Base-by-base conservation (phyloP, 2,329 filamentous ascomycete species). In the Pezicula neosporulosa region DNA sequence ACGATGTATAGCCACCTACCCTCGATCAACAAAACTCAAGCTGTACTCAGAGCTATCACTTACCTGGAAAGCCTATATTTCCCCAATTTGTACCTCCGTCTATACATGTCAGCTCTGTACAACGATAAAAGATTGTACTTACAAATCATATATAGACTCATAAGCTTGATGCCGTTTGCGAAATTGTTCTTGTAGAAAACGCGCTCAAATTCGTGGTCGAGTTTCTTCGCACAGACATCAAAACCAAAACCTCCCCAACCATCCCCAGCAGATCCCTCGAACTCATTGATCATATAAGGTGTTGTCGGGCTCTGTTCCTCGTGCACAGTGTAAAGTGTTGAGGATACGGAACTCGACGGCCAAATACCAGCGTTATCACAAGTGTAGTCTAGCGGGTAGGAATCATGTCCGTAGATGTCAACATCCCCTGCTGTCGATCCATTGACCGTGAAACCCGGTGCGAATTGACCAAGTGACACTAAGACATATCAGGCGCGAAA, bases 41-140 rank as follows among this genome's bases (percentile, higher is more conserved):
- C 5, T 21, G 5, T 21, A 5, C 3, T 21, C 21, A 21, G 21
- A 21, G 21, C 21, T 21, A 21, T 21, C 21, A 21, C 3, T 77
- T 82, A 10, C 82, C 84, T 56, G 85, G 77, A 57, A 90, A 82
- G 0, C 88, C 86, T 5, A 90, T 68, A 55, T 90, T 92, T 0
- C 89, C 89, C 89, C 88, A 93, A 64, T 93, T 94, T 0, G 89
- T 92, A 6, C 89, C 89, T 13, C 89, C 89, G 57, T 78, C 61
- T 63, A 19, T 89, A 24, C 13, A 41, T 38, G 44, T 59, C 15
- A 57, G 1, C 79, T 84, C 78, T 81, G 35, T 2, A 35, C 39
- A 53, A 19, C 39, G 7, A 28, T 5, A 6, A 19, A 6, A 28
- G 19, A 27, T 2, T 36, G n/a, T 10, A 54, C 57, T 51, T 6